Conservation (phyloP, 208 protist species). For the Leishmania turanica region DNA sequence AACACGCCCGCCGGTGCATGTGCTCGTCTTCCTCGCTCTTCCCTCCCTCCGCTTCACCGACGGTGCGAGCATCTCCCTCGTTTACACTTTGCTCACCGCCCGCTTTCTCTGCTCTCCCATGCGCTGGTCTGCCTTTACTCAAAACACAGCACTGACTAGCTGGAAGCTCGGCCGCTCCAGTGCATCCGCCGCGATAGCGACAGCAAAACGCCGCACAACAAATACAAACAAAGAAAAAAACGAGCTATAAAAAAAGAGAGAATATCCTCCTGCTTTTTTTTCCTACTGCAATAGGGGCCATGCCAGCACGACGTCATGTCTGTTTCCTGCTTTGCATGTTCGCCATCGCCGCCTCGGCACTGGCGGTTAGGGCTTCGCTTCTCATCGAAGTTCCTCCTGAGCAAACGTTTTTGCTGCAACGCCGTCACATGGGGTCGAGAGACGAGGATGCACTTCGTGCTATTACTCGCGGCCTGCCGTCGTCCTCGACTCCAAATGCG, state of each 20-base stretch:
- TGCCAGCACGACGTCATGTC: background rate
- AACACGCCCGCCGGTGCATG: background rate
- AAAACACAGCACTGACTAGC: background rate
- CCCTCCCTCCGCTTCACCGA: background rate
- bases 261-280: background rate
- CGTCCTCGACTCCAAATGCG: slow-evolving; percentile 9
- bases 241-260: background rate
- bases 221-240: background rate
- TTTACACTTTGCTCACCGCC: background rate
- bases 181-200: background rate
- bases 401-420: slow-evolving; percentile 46
- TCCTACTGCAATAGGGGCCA: background rate
- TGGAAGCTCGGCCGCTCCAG: background rate
- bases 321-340: background rate
- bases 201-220: no score
- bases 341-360: background rate
- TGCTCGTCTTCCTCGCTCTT: background rate
- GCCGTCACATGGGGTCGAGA: slow-evolving; percentile 24
- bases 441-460: slow-evolving; percentile 24
- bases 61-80: background rate
- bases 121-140: background rate
- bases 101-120: background rate
- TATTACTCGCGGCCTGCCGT: slow-evolving; percentile 37
- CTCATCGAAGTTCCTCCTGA: slow-evolving; percentile 41
- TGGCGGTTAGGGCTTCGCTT: slow-evolving; percentile 17